Base-by-base conservation (phyloP, 2,329 filamentous ascomycete species). In the Paracorniculantispora psalliotae region DNA sequence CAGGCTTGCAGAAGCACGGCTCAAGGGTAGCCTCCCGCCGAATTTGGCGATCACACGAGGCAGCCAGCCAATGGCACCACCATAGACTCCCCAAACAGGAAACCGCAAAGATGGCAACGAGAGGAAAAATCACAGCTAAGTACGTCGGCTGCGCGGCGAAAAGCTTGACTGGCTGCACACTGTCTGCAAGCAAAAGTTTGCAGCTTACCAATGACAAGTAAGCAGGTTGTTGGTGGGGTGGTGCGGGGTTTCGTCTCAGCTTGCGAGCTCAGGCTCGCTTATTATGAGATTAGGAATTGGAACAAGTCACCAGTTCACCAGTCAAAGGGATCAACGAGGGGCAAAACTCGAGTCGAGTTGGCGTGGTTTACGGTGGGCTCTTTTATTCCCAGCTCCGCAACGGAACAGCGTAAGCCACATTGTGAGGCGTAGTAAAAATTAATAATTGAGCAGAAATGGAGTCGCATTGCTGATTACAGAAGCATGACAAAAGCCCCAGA, bases 401-500 rank as follows among this genome's bases (percentile, higher is more conserved):
- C 7, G 15, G 26, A 39, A 21, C 21, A 5, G 23, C 15, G 9
- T 43, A 23, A 43, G 35, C 37, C 25, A 23, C n/a, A 15, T 37
- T 6, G 10, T 3, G 23, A 28, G 13, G 12, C 10, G 25, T n/a
- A 26, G 8, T 26, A 17, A 51, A 17, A 37, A 51, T 51, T 51
- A n/a, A 37, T 51, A 51, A 51, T 47, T 26, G 21, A 28, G 15
- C 30, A 37, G 17, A 17, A n/a, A n/a, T 15, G 39, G 9, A 4
- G 28, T 7, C 13, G 21, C 19, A 30, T 39, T n/a, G 10, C 30
- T 56, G 53, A 56, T 48, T 48, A 48, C 52, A 12, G 52, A 56
- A 56, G 43, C 53, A 56, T 56, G 53, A 56, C 53, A 56, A 56
- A 57, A 57, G 46, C 44, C 33, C n/a, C 13, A 8, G 2, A 30